Conservation (phyloP, 2,329 filamentous ascomycete species). For the Stachybotrys chartarum region DNA sequence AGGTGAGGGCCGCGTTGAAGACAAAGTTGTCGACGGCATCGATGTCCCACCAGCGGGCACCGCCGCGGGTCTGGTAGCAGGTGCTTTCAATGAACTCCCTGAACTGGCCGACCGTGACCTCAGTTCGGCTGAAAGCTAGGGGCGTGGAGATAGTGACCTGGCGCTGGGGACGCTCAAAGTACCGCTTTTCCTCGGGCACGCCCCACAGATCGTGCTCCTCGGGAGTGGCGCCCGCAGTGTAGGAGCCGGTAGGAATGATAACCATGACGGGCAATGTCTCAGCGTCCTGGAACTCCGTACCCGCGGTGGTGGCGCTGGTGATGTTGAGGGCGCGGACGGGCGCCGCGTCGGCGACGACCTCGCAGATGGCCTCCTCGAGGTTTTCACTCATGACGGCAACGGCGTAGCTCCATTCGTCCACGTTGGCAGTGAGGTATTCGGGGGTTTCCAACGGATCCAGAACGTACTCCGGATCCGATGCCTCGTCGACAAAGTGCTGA, state of each 20-base stretch:
- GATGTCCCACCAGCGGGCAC: slow-evolving; percentile 7
- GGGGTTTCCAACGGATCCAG: not conserved
- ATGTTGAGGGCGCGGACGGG: not conserved
- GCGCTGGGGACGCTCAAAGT: slow-evolving; percentile 5
- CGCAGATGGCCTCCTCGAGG: not conserved
- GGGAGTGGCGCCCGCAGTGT: slow-evolving; percentile 3
- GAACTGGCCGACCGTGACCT: slow-evolving; percentile 6
- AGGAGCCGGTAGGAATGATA: slow-evolving; percentile 6
- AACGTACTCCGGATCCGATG: not conserved
- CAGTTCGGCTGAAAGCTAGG: slow-evolving; percentile 6
- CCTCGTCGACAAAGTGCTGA: not conserved
- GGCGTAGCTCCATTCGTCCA: slow-evolving; percentile 6
- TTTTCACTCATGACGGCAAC: slow-evolving; percentile 2
- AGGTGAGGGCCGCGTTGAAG: slow-evolving; percentile 6
- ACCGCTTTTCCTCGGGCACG: slow-evolving; percentile 1
- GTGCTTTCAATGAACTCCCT: slow-evolving; percentile 5
- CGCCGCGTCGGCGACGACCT: not conserved
- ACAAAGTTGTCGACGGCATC: not conserved
- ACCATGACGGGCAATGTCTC: slow-evolving; percentile 4
- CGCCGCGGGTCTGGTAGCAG: slow-evolving; percentile 6
- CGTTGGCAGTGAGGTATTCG: not conserved
- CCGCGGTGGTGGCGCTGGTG: not conserved
- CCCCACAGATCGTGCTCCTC: slow-evolving; percentile 6
- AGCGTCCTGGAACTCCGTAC: slow-evolving; percentile 4
- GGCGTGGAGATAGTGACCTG: slow-evolving; percentile 3